Base-by-base conservation (phyloP, 768 basidiomycete species). In the Lentinula lateritia region DNA sequence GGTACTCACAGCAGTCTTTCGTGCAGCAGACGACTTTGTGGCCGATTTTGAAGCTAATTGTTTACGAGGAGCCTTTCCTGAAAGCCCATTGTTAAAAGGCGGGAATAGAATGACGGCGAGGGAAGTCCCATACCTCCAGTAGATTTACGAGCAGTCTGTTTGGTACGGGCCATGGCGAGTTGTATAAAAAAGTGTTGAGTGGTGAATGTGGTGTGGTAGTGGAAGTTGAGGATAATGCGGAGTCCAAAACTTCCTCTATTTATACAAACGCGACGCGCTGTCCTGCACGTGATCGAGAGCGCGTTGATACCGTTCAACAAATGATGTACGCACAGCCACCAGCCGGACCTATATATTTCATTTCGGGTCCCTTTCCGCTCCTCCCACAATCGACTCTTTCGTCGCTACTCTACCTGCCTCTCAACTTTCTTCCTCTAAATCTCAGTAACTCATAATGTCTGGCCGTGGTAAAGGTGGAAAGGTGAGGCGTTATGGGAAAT, bases 381-480 rank as follows among this genome's bases (percentile, higher is more conserved):
- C n/a, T 16, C 53, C 42, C 48, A 56, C 34, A 10, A 59, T 38
- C 48, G n/a, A n/a, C n/a, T n/a, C n/a, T n/a, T n/a, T n/a, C n/a
- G 16, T 59, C 59, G 35, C n/a, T 9, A 13, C 13, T 39, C 2
- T 4, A 28, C 3, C n/a, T 18, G 39, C 8, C 16, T 50, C 61
- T 42, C 36, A 6, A 43, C 58, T 15, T 4, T 13, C 42, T 15
- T n/a, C 2, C 50, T 36, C 52, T 34, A 36, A 23, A 52, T 28
- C 56, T 39, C 6, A 36, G 41, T 32, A 65, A n/a, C 41, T 53
- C 53, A 69, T 61, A 72, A 87, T 92, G 89, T 90, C 90, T 77
- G 91, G 90, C 75, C 89, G 90, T 71, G 90, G 90, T 72, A 92
- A 92, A 81, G 85, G 89, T 73, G 89, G 89, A 72, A 91, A 90